Evolutionary conservation across 148 eudicot species (phyloP).

Genomic region (Rhododendron henanense): DNA sequence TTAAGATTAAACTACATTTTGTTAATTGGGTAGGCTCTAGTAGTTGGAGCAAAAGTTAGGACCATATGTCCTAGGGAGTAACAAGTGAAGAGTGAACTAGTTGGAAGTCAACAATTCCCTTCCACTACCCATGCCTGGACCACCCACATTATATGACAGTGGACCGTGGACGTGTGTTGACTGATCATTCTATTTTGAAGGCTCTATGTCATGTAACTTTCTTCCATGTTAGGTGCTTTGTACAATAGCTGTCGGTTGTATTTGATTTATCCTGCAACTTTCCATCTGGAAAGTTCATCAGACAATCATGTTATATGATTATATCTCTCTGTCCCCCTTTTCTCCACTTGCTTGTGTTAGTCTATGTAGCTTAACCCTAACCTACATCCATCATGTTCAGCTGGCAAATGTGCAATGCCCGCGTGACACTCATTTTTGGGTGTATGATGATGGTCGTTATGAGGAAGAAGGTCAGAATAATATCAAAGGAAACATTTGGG

Average conservation of each 20-base stretch:
- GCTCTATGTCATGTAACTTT: neutral
- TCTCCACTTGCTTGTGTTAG: neutral
- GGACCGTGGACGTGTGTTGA: neutral
- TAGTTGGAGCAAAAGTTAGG: neutral
- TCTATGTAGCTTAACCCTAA: neutral
- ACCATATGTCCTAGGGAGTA: neutral
- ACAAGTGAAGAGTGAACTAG: neutral
- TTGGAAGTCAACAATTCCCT: neutral
- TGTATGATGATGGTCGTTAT: conserved; percentile 97
- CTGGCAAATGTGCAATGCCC: conserved; percentile 96
- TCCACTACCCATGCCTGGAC: neutral
- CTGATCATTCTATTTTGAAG: neutral
- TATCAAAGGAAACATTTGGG: conserved; percentile 97
- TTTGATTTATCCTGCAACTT: neutral
- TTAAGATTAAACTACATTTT: neutral
- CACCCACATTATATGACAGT: neutral
- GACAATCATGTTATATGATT: neutral
- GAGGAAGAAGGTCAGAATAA: conserved; percentile 99
- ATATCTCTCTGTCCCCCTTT: neutral
- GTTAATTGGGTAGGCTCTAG: neutral
- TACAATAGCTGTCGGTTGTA: neutral
- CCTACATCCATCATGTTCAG: conserved; percentile 31
- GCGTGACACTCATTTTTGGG: conserved; percentile 99
- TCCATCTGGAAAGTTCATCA: neutral
- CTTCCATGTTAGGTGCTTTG: neutral